Evolutionary conservation across 139 green algal genomes (phyloP), one percentile per base, ranked within the genome.

Genomic region (Ulvella scutata): DNA sequence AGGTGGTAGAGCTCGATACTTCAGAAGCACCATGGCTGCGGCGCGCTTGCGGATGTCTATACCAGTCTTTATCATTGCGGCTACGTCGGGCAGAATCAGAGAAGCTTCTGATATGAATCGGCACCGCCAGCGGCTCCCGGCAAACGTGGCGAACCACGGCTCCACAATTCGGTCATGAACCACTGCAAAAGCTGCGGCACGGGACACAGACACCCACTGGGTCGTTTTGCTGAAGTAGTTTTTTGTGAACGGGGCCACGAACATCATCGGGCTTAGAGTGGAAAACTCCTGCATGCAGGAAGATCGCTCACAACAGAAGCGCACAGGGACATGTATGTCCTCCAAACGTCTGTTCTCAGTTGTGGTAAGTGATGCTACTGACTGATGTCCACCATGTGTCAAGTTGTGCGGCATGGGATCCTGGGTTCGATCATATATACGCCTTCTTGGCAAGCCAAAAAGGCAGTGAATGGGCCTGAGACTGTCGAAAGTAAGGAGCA

Each of bases 41-140:
- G 31, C 33, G 9, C 51, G 51, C 51, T n/a, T n/a, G n/a, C n/a
- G 51, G 51, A 67, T 67, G 9, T 67, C n/a, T 26, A 67, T 26
- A 26, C 51, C 51, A 26, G n/a, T n/a, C 6, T n/a, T n/a, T n/a
- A 7, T 7, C 9, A 67, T n/a, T 6, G n/a, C n/a, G 13, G 10
- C 51, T n/a, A 67, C 51, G n/a, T 67, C 51, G 9, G 51, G 51
- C 13, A 67, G 51, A n/a, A 67, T n/a, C 51, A 29, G 7, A 26
- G 9, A n/a, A 26, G 51, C 51, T 26, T 67, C 51, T n/a, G 51
- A 10, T n/a, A 67, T 26, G 51, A 67, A 67, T 26, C n/a, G n/a
- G 51, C 51, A 67, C n/a, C 51, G 51, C 51, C 51, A 67, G 51
- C 51, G 51, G 51, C 51, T 67, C n/a, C 51, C 51, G 51, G n/a